Evolutionary conservation across 495 filamentous ascomycete species (phyloP), one percentile per base, ranked within the genome.

Genomic region (Choiromyces venosus): DNA sequence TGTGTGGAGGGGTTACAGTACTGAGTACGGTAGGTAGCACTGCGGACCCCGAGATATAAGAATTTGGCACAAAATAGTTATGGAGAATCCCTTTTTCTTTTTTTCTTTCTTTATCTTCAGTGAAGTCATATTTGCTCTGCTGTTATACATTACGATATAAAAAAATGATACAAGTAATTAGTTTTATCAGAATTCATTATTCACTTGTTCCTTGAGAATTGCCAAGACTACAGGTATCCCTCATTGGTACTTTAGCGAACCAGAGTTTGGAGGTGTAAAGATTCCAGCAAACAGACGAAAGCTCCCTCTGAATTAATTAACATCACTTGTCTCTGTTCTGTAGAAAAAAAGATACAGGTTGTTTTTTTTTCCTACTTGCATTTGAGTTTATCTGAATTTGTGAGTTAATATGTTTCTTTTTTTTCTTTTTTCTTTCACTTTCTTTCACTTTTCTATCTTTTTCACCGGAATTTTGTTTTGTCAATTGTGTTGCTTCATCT

Each of bases 401-500:
- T 36, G 38, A 70, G 25, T 37, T n/a, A n/a, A n/a, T n/a, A n/a
- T n/a, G 39, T 40, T 69, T 73, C 36, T 67, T 39, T 12, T 64
- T 29, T 68, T 65, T 44, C 38, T 21, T 70, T 29, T 56, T 38
- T n/a, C 36, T 29, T 65, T n/a, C 19, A 36, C 29, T 21, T 38
- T 65, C 46, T 66, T n/a, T 40, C 65, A 46, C 66, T 61, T 36
- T 73, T 33, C 36, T 12, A 35, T 35, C 35, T 67, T 52, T 67
- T 38, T 71, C 46, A 37, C 19, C 73, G 42, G 52, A 29, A 40
- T 52, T 65, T 68, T 65, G 39, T 65, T 67, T 73, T 38, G 40
- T 40, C 46, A 52, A 73, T 61, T 40, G 72, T 42, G 65, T 56
- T 71, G 65, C 61, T 46, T 71, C 67, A 44, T 69, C 67, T 73